Percentiles rank a stretch among this genome's conserved stretches.
Evolutionary conservation across 345 rosid genomes (phyloP).

Genomic region (Cardiospermum halicacabum): DNA sequence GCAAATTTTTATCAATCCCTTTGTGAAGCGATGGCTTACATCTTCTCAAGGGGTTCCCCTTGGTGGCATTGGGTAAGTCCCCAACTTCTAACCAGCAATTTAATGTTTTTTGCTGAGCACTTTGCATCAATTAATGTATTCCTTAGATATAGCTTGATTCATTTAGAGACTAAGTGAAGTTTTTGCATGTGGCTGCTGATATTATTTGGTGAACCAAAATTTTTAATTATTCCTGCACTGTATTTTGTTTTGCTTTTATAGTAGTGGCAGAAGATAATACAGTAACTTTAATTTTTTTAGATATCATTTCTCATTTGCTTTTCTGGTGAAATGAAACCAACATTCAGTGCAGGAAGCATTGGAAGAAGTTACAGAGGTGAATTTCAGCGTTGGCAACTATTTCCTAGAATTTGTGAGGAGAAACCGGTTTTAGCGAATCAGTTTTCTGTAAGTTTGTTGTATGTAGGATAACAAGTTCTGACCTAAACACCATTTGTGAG

Average conservation of each 20-base stretch:
- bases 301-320: not conserved
- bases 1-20: slow-evolving; percentile 59
- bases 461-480: not conserved
- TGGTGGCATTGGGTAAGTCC: slow-evolving; percentile 80
- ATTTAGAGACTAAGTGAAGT: not conserved
- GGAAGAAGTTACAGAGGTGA: slow-evolving; percentile 91
- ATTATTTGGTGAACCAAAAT: too few relatives aligned
- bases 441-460: slow-evolving; percentile 75
- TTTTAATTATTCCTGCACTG: too few relatives aligned
- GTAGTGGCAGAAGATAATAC: not conserved
- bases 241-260: not conserved
- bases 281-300: not conserved
- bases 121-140: not conserved
- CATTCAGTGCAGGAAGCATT: slow-evolving; percentile 74
- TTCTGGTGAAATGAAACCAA: not conserved
- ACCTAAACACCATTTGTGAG: slow-evolving; percentile 35
- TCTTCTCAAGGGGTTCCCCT: slow-evolving; percentile 78
- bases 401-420: slow-evolving; percentile 70
- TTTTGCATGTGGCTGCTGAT: not conserved
- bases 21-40: slow-evolving; percentile 44
- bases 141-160: not conserved
- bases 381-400: slow-evolving; percentile 81
- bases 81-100: not conserved
- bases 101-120: not conserved
- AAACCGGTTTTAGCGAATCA: slow-evolving; percentile 81